phyloP scores from a whole-genome alignment of 306 rosid genomes.

The Castanea crenata region DNA sequence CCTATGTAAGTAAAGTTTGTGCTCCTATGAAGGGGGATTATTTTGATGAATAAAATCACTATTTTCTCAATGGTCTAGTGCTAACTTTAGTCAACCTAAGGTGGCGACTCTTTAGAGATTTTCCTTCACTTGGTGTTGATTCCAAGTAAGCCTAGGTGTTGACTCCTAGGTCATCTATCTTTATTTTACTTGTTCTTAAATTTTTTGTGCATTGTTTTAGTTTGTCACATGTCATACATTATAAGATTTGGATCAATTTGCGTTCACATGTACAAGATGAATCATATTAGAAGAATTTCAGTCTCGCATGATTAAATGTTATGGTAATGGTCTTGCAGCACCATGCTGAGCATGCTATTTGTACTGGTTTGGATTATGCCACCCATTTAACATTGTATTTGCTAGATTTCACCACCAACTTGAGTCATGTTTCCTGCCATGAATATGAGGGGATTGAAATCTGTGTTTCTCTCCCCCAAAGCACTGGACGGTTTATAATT shows the following conservation, averaged over 20 bases:
- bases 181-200: no score
- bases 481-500: not conserved
- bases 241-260: conserved; percentile 1
- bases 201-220: no score
- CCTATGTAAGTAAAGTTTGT: no score
- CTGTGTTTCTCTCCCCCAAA: not conserved
- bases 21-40: no score
- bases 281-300: not conserved
- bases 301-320: not conserved
- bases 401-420: not conserved
- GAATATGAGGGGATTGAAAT: not conserved
- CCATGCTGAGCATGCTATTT: not conserved
- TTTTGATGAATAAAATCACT: no score
- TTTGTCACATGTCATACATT: not conserved
- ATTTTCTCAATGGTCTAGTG: no score
- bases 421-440: not conserved
- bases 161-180: no score
- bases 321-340: not conserved
- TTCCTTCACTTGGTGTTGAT: no score
- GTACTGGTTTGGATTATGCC: not conserved
- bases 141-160: no score
- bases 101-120: no score
- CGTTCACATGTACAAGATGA: not conserved
- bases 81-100: no score
- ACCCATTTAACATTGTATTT: not conserved